Evolutionary conservation across 768 basidiomycete genomes (phyloP), one percentile per base, ranked within the genome.

Genomic region (Mycena crocata): DNA sequence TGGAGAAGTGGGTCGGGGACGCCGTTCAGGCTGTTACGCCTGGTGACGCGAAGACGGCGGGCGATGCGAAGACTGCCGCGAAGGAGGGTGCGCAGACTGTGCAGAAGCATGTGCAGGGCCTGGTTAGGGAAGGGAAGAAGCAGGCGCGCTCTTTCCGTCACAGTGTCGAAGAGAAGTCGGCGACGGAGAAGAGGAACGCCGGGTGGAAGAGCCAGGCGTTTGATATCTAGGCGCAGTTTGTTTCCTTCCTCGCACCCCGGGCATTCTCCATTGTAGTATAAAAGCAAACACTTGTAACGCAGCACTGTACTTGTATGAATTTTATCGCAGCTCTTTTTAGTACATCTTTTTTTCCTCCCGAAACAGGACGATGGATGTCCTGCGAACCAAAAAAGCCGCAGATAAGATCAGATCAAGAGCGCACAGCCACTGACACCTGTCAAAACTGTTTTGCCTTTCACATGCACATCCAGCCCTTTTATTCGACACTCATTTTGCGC

Each of bases 1-100:
- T 86, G 2, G 74, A 65, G 45, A 79, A 86, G 57, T 80, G 77
- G 5, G 62, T 81, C 19, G 65, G 57, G 19, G 67, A 71, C 59
- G 72, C 82, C 7, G 74, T 71, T 0, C 80, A 77, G 12, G 69
- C 72, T 51, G 79, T 80, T 8, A 7, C 31, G 51, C n/a, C n/a
- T n/a, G 62, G 51, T 0, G 12, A 61, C n/a, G 30, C 48, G 24
- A 48, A 45, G 14, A 32, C 44, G 24, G 23, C 68, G 44, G 57
- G 74, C 51, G 69, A 69, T 26, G 64, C 64, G 5, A 58, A 39
- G 31, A 75, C 76, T 7, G 75, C 76, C 30, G 59, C 37, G 21
- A 62, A 66, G 37, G 50, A 58, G 46, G 26, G 66, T 44, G 68
- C 57, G 49, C 32, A 45, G 46, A 62, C 62, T 17, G 71, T 71